Evolutionary conservation across 495 filamentous ascomycete genomes (phyloP), one percentile per base, ranked within the genome.

Genomic region (Podospora bellae-mahoneyi): DNA sequence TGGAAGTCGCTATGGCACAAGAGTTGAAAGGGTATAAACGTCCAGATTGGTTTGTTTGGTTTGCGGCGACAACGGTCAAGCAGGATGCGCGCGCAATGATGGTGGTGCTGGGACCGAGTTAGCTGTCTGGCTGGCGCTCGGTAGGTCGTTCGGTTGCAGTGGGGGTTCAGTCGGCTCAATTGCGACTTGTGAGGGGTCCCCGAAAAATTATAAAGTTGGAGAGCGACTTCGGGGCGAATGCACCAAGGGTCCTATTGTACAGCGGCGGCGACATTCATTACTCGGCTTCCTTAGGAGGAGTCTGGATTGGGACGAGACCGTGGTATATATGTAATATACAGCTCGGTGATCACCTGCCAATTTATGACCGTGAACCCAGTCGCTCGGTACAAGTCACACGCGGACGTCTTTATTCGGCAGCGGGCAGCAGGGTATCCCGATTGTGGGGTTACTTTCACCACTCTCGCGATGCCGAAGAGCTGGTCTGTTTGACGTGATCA

Each of bases 191-290:
- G 55, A 26, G 23, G 55, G 55, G 54, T 18, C 18, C 55, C 55
- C 55, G 55, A 58, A 58, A 58, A 58, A 58, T 58, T 58, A 18
- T 19, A 58, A 48, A 48, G 39, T 48, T 18, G 55, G 55, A 19
- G 23, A 58, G 55, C 55, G 55, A 58, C 55, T 58, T 58, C 55
- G 55, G 55, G n/a, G 23, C 7, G 55, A 20, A 58, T 58, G 55
- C 55, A 58, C n/a, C n/a, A 20, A 58, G 55, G 55, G 55, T 58
- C 55, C 10, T 58, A 20, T 58, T 58, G 3, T 18, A 20, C 2
- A 58, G 39, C 39, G 39, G 39, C 39, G 39, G 39, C 39, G 39
- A 48, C 39, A 18, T 48, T 48, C 39, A 48, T 48, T 48, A 48
- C 39, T 48, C 39, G 39, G 39, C 39, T 32, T 32, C 30, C 39